Base-by-base conservation (phyloP, 768 basidiomycete species). In the Termitomyces eurrhizus region DNA sequence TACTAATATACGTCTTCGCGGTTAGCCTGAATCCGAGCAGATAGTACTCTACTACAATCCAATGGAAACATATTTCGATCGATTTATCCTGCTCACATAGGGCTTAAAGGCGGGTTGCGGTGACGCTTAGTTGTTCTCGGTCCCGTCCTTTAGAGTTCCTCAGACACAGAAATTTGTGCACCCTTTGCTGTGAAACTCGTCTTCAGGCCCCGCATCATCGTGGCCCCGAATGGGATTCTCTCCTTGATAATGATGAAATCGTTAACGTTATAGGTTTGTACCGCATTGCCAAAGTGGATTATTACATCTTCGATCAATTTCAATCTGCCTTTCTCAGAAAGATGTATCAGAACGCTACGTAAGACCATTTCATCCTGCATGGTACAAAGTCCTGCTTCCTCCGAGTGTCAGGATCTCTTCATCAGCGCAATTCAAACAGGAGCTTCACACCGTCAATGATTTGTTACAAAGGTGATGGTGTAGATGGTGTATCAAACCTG, bases 381-480 rank as follows among this genome's bases (percentile, higher is more conserved):
- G 35, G 16, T 29, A 7, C 16, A 12, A 24, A n/a, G 33, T 32
- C 44, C 42, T 44, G 62, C 52, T 21, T 21, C 21, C 21, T 18
- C 55, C 59, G 56, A 42, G 58, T 63, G 36, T 48, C 56, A 37
- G 44, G 18, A 37, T 29, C n/a, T 37, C 41, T 24, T 56, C 44
- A 53, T 56, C n/a, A 36, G 41, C 49, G 26, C 39, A 33, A 35
- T 21, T 52, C 16, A 21, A 41, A 33, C 39, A 61, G 66, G 66
- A 57, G 62, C 18, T 62, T 63, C 52, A 50, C 46, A 62, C 56
- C 52, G 48, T 64, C 66, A 62, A 64, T 55, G 21, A 39, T n/a
- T 49, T 59, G 49, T 45, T 45, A 49, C 32, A 49, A 37, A 8
- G 39, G 3, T 29, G 29, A 29, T 4, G 29, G 29, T 29, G 29